Evolutionary conservation across 371 early-diverging fungal species (phyloP), one percentile per base, ranked within the genome.

Genomic region (Blakeslea trispora): DNA sequence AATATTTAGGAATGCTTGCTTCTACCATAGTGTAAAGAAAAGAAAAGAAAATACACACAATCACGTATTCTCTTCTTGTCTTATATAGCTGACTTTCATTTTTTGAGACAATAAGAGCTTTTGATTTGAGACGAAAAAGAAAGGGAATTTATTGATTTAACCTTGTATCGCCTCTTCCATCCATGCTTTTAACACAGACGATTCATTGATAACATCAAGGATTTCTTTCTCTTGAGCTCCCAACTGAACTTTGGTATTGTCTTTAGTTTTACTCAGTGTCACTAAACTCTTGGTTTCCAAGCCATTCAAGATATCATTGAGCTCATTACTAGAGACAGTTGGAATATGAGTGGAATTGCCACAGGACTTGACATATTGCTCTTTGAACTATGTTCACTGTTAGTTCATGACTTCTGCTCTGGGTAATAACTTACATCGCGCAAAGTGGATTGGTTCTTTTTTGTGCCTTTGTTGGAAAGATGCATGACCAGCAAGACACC

Each of bases 281-380:
- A 91, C 60, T 17, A 94, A 71, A 34, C 94, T 92, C 14, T 71
- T 71, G 5, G 87, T 81, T 68, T 94, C 93, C 40, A 92, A 70
- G 76, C 83, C 81, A 19, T 83, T 69, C 17, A 93, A 49, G 41
- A 94, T 58, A 59, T 92, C 93, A 40, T 81, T 75, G 45, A 91
- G 83, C 66, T 94, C 95, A 22, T 90, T 79, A 40, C 83, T 78
- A 13, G 86, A 83, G 32, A 93, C 88, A 0, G 89, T 82, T 5
- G 83, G 74, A 19, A 90, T 64, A 32, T 71, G 61, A 35, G 72
- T 68, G 5, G 71, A 61, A 46, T 71, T 59, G 18, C 61, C 24
- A 58, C 88, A 89, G 7, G 85, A 62, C 13, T 61, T 35, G 2
- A 71, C 64, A 40, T 87, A 88, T 43, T 81, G 77, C 21, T 85